Conservation (phyloP, 2,329 filamentous ascomycete species). For the Talaromyces atroroseus region DNA sequence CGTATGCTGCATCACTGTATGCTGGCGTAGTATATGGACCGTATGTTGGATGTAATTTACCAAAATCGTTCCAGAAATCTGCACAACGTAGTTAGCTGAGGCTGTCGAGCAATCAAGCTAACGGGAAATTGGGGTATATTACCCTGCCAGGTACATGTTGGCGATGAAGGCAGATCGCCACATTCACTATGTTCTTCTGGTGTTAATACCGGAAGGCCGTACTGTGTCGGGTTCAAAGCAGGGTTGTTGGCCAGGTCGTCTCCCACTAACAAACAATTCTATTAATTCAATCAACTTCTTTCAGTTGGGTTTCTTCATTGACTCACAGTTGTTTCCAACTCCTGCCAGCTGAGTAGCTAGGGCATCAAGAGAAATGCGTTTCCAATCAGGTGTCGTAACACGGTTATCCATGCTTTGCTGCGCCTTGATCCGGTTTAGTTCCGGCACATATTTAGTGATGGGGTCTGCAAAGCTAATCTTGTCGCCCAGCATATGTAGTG, state of each 20-base stretch:
- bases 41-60: not conserved
- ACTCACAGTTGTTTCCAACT: slow-evolving; percentile 30
- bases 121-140: not conserved
- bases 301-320: not conserved
- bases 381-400: slow-evolving; percentile 22
- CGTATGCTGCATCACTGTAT: not conserved
- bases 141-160: not conserved
- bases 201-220: not conserved
- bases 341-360: slow-evolving; percentile 35
- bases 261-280: not conserved
- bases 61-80: not conserved
- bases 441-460: slow-evolving; percentile 23
- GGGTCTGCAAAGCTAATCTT: slow-evolving; percentile 17
- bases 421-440: slow-evolving; percentile 14
- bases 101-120: not conserved
- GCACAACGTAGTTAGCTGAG: not conserved
- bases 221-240: not conserved
- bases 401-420: not conserved
- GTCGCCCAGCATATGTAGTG: slow-evolving; percentile 25
- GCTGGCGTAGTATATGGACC: not conserved
- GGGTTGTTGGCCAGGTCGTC: not conserved
- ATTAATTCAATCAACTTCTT: not conserved
- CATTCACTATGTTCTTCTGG: not conserved
- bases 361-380: slow-evolving; percentile 32
- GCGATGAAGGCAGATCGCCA: not conserved